Base-by-base conservation (phyloP, 1,284 basidiomycete genomes). In the Phaffia rhodozyma region DNA sequence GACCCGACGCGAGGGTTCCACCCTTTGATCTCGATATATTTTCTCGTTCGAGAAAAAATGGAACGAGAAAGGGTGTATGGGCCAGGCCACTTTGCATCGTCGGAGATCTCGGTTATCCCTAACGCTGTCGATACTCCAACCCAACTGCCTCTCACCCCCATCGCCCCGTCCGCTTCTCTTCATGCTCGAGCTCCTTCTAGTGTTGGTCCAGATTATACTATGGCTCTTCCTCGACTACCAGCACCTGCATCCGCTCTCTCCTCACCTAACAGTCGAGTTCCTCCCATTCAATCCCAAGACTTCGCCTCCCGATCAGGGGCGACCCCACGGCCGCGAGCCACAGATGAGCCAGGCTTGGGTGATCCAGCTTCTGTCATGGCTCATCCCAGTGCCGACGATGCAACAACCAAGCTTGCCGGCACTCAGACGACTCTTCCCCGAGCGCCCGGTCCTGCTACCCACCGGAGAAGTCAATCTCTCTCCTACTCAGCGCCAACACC, bases 1-100 rank as follows among this genome's bases (percentile, higher is more conserved):
- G 93, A 98, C 72, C 94, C 96, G 7, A 94, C 91, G 5, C 81
- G 84, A 61, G 93, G 91, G 3, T 98, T 90, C 77, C 91, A 97
- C 74, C 93, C 92, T 0, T 81, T 98, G 43, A 82, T 98, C 62
- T 93, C 91, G 29, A 96, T 98, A 76, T 98, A 98, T 74, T 97
- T 87, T 78, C 83, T 98, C 23, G 90, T 94, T 1, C 80, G 87
- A 62, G 94, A 98, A 78, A 97, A 97, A 80, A 82, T 93, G 74
- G 92, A 97, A 72, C 81, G 94, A 59, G 93, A 97, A 71, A 82
- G 83, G 65, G 87, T 97, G 4, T 97, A 92, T 75, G 94, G 94
- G 0, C 85, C 87, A 0, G 91, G 91, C 1, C 86, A 90, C 69
- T 98, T 98, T 75, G 94, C 94, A 1, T 90, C 84, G 61, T 97